phyloP scores from a whole-genome alignment of 225 moss, liverwort and hornwort species.

The Pseudoscleropodium purum region DNA sequence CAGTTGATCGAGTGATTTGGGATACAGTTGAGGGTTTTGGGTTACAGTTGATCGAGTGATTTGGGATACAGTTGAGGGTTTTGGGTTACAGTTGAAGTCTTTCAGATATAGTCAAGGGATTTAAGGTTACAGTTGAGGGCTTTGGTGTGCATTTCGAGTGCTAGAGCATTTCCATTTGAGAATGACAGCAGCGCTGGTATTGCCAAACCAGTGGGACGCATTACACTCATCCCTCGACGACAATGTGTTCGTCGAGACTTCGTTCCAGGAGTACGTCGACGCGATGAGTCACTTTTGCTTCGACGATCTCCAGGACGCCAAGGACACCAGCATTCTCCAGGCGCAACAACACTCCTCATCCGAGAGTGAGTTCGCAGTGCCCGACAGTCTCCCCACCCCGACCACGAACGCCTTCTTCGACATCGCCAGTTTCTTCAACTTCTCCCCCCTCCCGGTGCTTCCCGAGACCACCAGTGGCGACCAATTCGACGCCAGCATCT shows the following conservation, averaged over 20 bases:
- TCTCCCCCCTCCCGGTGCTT: not conserved
- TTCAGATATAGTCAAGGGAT: not conserved
- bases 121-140: not conserved
- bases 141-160: not conserved
- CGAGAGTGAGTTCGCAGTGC: slow-evolving; percentile 14
- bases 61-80: not conserved
- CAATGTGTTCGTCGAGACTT: not conserved
- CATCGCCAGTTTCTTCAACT: not conserved
- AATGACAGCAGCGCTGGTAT: slow-evolving; percentile 10
- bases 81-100: not conserved
- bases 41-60: not conserved
- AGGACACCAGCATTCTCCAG: not conserved
- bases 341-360: no score
- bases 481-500: not conserved
- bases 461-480: not conserved
- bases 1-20: not conserved
- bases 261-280: not conserved
- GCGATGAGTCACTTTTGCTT: not conserved
- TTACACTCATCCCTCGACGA: not conserved
- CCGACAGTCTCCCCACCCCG: slow-evolving; percentile 18
- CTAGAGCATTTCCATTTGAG: not conserved
- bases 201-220: not conserved
- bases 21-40: not conserved
- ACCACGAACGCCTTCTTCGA: not conserved
- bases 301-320: not conserved